These are phyloP conservation scores for Tetrahymena elliotti DNA, from an alignment of 73 alveolate species.

Conservation along the genomic window DNA sequence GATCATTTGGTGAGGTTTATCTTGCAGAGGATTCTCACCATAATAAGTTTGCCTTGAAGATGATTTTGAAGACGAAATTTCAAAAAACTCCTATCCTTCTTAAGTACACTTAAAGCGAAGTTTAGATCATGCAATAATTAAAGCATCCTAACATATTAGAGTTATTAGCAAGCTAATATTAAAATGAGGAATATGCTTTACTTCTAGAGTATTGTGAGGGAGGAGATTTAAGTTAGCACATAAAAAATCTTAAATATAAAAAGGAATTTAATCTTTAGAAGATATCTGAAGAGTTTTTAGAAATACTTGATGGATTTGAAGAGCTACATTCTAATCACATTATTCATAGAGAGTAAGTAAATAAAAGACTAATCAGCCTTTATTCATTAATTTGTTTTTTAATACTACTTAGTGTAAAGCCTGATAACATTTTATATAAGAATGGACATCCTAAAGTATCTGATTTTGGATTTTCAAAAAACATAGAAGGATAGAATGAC, in stretches of 20 bases:
- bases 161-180: not conserved
- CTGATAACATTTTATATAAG: not conserved
- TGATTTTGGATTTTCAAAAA: not conserved
- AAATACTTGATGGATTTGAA: not conserved
- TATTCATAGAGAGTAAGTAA: not conserved
- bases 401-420: not conserved
- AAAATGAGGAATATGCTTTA: not conserved
- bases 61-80: not conserved
- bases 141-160: not conserved
- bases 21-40: not conserved
- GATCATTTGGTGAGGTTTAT: not conserved
- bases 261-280: not conserved
- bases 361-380: too few species aligned
- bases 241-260: not conserved
- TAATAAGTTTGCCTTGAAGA: not conserved
- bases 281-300: not conserved
- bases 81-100: not conserved
- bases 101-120: not conserved
- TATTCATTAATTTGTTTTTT: not conserved
- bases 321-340: not conserved
- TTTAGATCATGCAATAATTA: not conserved
- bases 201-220: not conserved
- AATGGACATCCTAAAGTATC: not conserved
- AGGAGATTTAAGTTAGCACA: not conserved
- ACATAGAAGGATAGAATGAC: not conserved